Evolutionary conservation across 73 alveolate species (phyloP), one percentile per base, ranked within the genome.

Genomic region (Paramecium primaurelia): DNA sequence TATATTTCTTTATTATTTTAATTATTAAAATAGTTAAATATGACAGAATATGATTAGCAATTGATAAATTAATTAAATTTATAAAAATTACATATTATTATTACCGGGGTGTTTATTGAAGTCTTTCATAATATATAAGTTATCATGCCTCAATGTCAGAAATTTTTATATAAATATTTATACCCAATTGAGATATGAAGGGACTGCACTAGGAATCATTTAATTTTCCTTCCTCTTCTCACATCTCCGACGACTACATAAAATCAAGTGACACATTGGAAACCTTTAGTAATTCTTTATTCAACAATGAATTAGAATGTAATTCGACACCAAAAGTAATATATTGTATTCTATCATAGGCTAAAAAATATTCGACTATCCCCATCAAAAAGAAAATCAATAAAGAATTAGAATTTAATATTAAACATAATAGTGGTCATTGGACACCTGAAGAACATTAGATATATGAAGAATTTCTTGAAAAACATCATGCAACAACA

Each of bases 401-500:
- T 32, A 71, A 71, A n/a, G 86, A 32, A n/a, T 28, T 71, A 34
- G 54, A 3, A 1, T 47, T 47, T 9, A 47, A 47, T 47, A 34
- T 1, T 34, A 71, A 71, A 38, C 18, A 38, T 9, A 77, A 77
- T 77, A 38, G 59, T 20, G 89, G 89, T 22, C 89, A 77, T 77
- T 77, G 89, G 89, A 77, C 71, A 6, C 34, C 71, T 7, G 89
- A 36, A 6, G 89, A 77, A 44, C 89, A 77, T 22, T 1, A 37
- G 14, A 44, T 8, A 6, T 77, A 77, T 77, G 69, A 38, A 8
- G 71, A 77, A 32, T 77, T 77, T 59, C 71, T 77, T 7, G 89
- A 77, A 77, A 16, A 37, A 37, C 89, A 77, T 77, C 86, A 34
- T 8, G 1, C 86, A 2, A 37, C 89, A 38, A 77, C 71, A 1